Percentiles rank a stretch among this genome's conserved stretches.
Evolutionary conservation across 2,329 filamentous ascomycete species (phyloP).

Genomic region (Raffaelea deltoideospora): DNA sequence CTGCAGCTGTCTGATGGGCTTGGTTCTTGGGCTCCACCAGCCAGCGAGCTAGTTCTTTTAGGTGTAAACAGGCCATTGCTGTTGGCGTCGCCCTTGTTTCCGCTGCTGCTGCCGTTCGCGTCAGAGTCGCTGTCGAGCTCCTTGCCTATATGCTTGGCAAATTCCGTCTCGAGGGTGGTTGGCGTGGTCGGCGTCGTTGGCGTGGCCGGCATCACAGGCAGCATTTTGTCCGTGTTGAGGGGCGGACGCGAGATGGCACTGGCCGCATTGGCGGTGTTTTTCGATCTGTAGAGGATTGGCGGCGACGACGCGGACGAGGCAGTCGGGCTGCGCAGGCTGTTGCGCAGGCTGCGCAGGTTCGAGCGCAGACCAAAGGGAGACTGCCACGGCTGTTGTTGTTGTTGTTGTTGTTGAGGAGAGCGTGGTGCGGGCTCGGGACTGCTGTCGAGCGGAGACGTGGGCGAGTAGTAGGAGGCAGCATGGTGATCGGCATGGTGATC

Average conservation of each 20-base stretch:
- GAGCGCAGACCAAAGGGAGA: constrained; percentile 3
- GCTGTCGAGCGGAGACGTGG: constrained; percentile 3
- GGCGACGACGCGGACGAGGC: background rate
- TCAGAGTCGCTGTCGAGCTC: background rate
- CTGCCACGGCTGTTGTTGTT: constrained; percentile 10
- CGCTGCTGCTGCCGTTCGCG: background rate
- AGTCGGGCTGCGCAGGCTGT: constrained; percentile 4
- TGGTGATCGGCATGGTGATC: constrained; percentile 15
- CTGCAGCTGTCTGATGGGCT: background rate
- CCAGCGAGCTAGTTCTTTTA: background rate
- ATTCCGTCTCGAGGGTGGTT: background rate
- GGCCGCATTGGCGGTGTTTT: background rate
- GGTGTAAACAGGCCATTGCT: background rate
- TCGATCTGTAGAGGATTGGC: too few relatives aligned
- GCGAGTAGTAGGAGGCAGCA: constrained; percentile 8
- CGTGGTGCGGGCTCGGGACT: too few relatives aligned
- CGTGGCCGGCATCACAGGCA: constrained; percentile 18
- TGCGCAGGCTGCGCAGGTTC: constrained; percentile 5
- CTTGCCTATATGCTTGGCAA: background rate
- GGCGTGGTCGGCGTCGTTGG: constrained; percentile 6
- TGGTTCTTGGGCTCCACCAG: too few relatives aligned
- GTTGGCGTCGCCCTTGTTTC: too few relatives aligned
- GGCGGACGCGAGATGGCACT: background rate
- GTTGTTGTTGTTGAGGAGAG: too few relatives aligned
- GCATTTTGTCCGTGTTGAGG: constrained; percentile 15